Percentiles rank a stretch among this genome's conserved stretches.
These are phyloP conservation scores for Cercospora berteroae DNA, from an alignment of 2,329 filamentous ascomycete genomes.

Conservation along the genomic window DNA sequence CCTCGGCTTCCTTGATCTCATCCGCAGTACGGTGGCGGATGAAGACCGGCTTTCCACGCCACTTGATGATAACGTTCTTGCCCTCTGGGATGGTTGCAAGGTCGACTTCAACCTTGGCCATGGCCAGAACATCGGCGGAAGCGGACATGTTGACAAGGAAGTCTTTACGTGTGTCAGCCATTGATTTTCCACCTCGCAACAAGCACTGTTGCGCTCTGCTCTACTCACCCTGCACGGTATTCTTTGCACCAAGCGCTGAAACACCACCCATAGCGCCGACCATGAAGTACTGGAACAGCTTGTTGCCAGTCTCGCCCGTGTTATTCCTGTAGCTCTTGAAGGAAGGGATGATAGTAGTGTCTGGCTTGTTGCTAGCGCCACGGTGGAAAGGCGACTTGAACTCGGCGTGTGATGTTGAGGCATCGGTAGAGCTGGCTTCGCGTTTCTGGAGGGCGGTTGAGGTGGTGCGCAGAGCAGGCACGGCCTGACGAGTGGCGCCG, in stretches of 20 bases:
- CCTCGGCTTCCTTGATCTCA: slow-evolving; percentile 94
- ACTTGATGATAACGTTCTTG: slow-evolving; percentile 99
- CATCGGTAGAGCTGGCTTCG: slow-evolving; percentile 36
- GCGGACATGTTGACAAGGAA: slow-evolving; percentile 99
- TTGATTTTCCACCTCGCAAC: not conserved
- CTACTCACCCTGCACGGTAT: slow-evolving; percentile 87
- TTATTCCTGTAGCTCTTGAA: slow-evolving; percentile 84
- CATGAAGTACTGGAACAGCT: slow-evolving; percentile 97
- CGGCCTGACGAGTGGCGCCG: slow-evolving; percentile 46
- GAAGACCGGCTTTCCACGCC: slow-evolving; percentile 99
- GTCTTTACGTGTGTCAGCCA: slow-evolving; percentile 58
- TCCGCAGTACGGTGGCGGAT: slow-evolving; percentile 92
- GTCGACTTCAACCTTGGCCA: slow-evolving; percentile 99
- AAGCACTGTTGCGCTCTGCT: not conserved
- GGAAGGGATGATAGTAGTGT: slow-evolving; percentile 74
- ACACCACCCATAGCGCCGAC: slow-evolving; percentile 92
- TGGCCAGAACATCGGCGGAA: slow-evolving; percentile 95
- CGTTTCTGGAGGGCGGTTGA: slow-evolving; percentile 44
- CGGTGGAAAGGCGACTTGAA: slow-evolving; percentile 58
- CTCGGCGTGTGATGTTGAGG: slow-evolving; percentile 42
- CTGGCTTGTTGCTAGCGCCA: slow-evolving; percentile 37
- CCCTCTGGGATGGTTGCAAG: slow-evolving; percentile 90
- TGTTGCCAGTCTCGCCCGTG: slow-evolving; percentile 67
- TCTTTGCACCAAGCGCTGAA: slow-evolving; percentile 91
- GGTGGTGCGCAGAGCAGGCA: slow-evolving; percentile 48